phyloP scores from a whole-genome alignment of 192 early-diverging fungal genomes.

The Linnemannia elongata region DNA sequence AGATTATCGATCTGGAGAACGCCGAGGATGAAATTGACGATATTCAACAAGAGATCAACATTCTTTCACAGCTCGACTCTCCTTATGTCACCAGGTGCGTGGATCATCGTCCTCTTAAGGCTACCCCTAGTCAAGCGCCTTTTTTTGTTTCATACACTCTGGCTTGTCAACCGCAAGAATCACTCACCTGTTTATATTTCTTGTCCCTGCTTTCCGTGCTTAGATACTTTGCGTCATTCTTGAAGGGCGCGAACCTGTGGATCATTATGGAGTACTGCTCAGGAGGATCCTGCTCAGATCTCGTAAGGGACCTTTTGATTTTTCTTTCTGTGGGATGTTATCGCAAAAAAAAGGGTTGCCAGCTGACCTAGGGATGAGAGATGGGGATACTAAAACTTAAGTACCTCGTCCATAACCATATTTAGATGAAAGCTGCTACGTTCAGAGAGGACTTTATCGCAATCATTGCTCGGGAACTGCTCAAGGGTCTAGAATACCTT shows the following conservation, averaged over 20 bases:
- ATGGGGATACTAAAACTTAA: neutral
- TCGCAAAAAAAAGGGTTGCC: neutral
- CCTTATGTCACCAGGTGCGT: conserved; percentile 80
- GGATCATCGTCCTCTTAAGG: neutral
- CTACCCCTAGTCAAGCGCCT: neutral
- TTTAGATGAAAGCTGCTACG: conserved; percentile 84
- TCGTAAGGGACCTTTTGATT: conserved; percentile 63
- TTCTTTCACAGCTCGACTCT: conserved; percentile 92
- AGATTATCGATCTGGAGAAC: conserved; percentile 95
- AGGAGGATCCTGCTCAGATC: conserved; percentile 94
- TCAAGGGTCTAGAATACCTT: conserved; percentile 91
- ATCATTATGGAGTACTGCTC: conserved; percentile 98
- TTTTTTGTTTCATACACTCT: neutral
- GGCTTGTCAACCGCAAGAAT: neutral
- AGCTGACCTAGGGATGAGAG: neutral
- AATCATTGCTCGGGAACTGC: conserved; percentile 88
- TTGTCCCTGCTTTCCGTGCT: neutral
- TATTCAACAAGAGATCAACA: conserved; percentile 96
- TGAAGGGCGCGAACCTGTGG: conserved; percentile 91
- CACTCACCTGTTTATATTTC: neutral
- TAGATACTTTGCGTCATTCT: conserved; percentile 90
- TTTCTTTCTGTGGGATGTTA: neutral
- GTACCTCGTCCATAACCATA: neutral
- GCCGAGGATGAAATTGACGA: conserved; percentile 98
- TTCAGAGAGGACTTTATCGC: conserved; percentile 91